phyloP scores from a whole-genome alignment of 108 stramenopile genomes.

The Chaetoceros tenuissimus region DNA sequence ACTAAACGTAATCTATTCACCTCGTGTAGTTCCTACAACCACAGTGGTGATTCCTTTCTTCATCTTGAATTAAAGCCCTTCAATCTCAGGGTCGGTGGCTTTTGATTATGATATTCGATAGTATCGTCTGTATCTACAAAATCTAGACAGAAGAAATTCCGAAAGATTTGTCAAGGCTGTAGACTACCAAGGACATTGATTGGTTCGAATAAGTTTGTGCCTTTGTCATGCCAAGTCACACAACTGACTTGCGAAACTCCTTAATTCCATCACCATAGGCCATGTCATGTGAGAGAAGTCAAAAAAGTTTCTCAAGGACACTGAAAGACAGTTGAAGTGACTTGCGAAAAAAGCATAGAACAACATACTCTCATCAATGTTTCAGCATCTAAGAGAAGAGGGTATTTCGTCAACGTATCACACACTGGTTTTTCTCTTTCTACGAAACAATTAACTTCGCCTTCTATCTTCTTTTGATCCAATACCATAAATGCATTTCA shows the following conservation, averaged over 20 bases:
- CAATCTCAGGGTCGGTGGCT: slow-evolving; percentile 55
- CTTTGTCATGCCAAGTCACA: slow-evolving; percentile 82
- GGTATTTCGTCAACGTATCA: slow-evolving; percentile 84
- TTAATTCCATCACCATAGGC: slow-evolving; percentile 90
- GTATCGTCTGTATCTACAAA: slow-evolving; percentile 80
- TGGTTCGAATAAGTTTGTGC: slow-evolving; percentile 88
- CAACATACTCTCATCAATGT: slow-evolving; percentile 82
- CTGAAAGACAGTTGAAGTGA: slow-evolving; percentile 75
- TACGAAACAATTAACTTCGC: slow-evolving; percentile 88
- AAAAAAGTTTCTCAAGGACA: slow-evolving; percentile 80
- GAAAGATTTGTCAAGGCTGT: slow-evolving; percentile 86
- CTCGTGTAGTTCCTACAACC: slow-evolving; percentile 89
- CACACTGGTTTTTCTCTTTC: slow-evolving; percentile 87
- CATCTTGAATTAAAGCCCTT: slow-evolving; percentile 84
- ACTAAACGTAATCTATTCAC: slow-evolving; percentile 92
- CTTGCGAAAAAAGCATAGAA: slow-evolving; percentile 86
- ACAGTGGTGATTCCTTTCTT: slow-evolving; percentile 91
- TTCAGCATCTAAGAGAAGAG: slow-evolving; percentile 88
- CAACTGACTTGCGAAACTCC: slow-evolving; percentile 87
- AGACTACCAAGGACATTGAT: slow-evolving; percentile 91
- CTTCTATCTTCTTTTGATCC: slow-evolving; percentile 86
- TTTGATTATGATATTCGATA: slow-evolving; percentile 29
- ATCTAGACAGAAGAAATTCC: slow-evolving; percentile 87
- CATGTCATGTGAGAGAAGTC: slow-evolving; percentile 81
- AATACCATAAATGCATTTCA: slow-evolving; percentile 77